Conservation (phyloP, 1,284 basidiomycete species). For the Leccinum angustisporum region DNA sequence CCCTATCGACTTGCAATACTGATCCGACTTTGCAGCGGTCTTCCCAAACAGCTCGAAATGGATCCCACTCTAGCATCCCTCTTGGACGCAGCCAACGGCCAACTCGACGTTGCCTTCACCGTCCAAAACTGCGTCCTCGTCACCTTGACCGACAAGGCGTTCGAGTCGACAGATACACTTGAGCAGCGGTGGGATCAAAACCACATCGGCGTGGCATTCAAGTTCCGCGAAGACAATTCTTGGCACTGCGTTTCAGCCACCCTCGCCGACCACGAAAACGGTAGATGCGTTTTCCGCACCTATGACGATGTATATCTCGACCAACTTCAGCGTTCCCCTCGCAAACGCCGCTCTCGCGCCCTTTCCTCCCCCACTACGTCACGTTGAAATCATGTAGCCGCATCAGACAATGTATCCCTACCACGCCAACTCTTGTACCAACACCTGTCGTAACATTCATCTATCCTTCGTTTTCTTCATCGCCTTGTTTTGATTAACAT, state of each 20-base stretch:
- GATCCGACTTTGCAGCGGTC: conserved; percentile 32
- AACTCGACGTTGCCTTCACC: conserved; percentile 40
- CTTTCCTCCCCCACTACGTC: conserved; percentile 25
- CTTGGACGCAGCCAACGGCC: conserved; percentile 40
- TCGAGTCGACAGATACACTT: conserved; percentile 34
- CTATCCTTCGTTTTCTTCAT: conserved; percentile 7
- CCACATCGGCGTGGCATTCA: conserved; percentile 51
- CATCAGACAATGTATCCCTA: conserved; percentile 16
- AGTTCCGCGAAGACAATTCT: conserved; percentile 40
- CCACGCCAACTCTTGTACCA: conserved; percentile 18
- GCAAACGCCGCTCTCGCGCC: conserved; percentile 31
- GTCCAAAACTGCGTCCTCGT: conserved; percentile 55
- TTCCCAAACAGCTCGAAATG: conserved; percentile 61
- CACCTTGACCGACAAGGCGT: conserved; percentile 58
- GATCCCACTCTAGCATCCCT: conserved; percentile 44
- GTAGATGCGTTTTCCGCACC: conserved; percentile 51
- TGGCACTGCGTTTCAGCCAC: conserved; percentile 69
- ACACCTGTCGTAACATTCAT: conserved; percentile 6
- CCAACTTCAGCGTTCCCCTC: conserved; percentile 39
- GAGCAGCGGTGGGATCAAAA: conserved; percentile 53
- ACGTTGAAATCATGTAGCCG: conserved; percentile 18
- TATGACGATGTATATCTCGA: conserved; percentile 61
- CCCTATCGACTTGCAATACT: not conserved
- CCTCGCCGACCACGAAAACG: conserved; percentile 48
- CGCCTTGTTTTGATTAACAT: conserved; percentile 20